These are phyloP conservation scores for Mycotypha africana DNA, from an alignment of 371 early-diverging fungal species.

Conservation along the genomic window DNA sequence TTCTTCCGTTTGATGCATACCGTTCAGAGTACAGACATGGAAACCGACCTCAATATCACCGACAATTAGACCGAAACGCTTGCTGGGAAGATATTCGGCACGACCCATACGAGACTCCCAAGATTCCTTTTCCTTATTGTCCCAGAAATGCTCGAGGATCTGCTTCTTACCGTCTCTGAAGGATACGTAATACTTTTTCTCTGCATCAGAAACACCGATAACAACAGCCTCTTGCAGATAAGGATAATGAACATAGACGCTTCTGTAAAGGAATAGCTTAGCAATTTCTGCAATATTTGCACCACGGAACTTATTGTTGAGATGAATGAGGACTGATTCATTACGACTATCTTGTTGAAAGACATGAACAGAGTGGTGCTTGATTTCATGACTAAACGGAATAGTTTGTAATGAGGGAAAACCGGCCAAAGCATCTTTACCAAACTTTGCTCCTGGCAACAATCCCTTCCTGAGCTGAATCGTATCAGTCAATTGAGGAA, in stretches of 20 bases:
- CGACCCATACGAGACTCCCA: conserved; percentile 62
- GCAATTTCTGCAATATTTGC: conserved; percentile 44
- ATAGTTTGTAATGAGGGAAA: conserved; percentile 87
- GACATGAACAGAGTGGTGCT: conserved; percentile 75
- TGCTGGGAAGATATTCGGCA: conserved; percentile 48
- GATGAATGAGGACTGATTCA: conserved; percentile 76
- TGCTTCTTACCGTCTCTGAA: conserved; percentile 31
- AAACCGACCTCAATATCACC: conserved; percentile 68
- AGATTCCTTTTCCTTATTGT: conserved; percentile 32
- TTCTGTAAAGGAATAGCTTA: conserved; percentile 46
- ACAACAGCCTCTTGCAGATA: conserved; percentile 79
- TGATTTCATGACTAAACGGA: conserved; percentile 62
- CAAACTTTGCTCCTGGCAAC: conserved; percentile 60
- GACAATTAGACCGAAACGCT: conserved; percentile 59
- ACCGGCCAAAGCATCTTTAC: conserved; percentile 73
- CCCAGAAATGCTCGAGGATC: conserved; percentile 44
- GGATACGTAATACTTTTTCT: conserved; percentile 59
- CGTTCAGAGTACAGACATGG: conserved; percentile 66
- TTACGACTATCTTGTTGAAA: conserved; percentile 80
- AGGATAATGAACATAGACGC: conserved; percentile 78
- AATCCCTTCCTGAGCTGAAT: conserved; percentile 58
- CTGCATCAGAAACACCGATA: conserved; percentile 67
- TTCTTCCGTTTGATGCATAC: conserved; percentile 66
- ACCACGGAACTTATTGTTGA: conserved; percentile 51
- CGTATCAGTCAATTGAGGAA: conserved; percentile 36